These are phyloP conservation scores for Lodderomyces metapsilosis DNA, from an alignment of 1,139 yeast genomes.

Conservation along the genomic window DNA sequence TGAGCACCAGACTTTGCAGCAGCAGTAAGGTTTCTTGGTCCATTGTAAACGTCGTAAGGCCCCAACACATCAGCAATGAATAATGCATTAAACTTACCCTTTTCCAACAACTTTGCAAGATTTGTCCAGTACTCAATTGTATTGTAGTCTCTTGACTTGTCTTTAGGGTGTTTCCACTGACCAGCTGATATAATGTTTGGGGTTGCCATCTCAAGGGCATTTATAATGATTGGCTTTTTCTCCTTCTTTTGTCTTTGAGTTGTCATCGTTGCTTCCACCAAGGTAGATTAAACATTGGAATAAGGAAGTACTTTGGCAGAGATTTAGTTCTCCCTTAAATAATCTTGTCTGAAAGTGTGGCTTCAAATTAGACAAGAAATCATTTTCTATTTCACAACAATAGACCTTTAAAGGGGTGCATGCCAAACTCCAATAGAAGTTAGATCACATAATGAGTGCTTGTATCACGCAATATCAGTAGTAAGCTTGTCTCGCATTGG, in stretches of 20 bases:
- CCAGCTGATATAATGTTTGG: constrained; percentile 39
- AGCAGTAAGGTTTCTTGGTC: constrained; percentile 32
- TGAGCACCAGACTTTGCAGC: constrained; percentile 40
- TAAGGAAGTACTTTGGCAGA: no score
- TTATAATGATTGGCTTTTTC: constrained; percentile 27
- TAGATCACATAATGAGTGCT: no score
- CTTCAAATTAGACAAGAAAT: no score
- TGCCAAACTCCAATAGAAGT: no score
- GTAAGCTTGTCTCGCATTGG: no score
- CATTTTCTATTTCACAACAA: no score
- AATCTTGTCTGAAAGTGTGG: no score
- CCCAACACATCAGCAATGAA: constrained; percentile 49
- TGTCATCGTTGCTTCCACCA: no score
- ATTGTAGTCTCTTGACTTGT: constrained; percentile 30
- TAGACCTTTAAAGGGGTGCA: no score
- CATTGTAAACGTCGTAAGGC: constrained; percentile 40
- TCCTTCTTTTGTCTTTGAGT: constrained; percentile 14
- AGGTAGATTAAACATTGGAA: no score
- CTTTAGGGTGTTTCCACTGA: constrained; percentile 43
- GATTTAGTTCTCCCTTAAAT: no score
- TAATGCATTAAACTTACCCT: constrained; percentile 42
- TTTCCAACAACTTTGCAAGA: constrained; percentile 42
- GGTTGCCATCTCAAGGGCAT: constrained; percentile 39
- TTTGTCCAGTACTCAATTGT: constrained; percentile 46
- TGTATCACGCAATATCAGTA: no score